These are phyloP conservation scores for Tetracladium maxilliforme DNA, from an alignment of 2,329 filamentous ascomycete genomes.

Conservation along the genomic window DNA sequence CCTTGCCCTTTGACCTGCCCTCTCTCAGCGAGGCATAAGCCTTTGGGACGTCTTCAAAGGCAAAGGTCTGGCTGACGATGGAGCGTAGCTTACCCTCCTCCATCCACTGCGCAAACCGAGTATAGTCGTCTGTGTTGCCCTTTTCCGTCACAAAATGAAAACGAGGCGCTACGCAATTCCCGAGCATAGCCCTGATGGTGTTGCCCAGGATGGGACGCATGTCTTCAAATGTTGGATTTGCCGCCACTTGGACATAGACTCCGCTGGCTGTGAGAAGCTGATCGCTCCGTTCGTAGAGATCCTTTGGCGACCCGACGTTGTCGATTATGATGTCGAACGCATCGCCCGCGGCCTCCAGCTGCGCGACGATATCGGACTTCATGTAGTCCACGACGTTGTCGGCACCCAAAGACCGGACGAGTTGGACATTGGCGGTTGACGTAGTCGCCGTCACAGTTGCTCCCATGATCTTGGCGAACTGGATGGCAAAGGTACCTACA, in stretches of 20 bases:
- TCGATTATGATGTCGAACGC: slow-evolving; percentile 2
- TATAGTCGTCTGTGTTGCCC: slow-evolving; percentile 30
- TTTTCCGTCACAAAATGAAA: slow-evolving; percentile 31
- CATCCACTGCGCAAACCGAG: slow-evolving; percentile 36
- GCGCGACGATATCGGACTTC: slow-evolving; percentile 4
- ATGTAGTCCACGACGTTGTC: slow-evolving; percentile 21
- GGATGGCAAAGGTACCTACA: slow-evolving; percentile 42
- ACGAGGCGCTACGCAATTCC: too few species aligned
- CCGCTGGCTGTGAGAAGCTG: slow-evolving; percentile 1
- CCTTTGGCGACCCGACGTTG: slow-evolving; percentile 1
- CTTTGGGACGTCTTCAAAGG: slow-evolving; percentile 37
- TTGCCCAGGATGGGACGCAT: too few species aligned
- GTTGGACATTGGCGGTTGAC: slow-evolving; percentile 37
- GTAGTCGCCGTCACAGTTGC: slow-evolving; percentile 44
- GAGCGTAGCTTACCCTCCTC: slow-evolving; percentile 39
- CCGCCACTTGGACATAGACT: slow-evolving; percentile 9
- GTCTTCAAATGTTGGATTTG: slow-evolving; percentile 1
- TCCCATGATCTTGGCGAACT: slow-evolving; percentile 45
- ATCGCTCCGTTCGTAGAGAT: slow-evolving; percentile 1
- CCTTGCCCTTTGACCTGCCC: slow-evolving; percentile 40
- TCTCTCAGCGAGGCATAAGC: slow-evolving; percentile 44
- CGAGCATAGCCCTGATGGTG: too few species aligned
- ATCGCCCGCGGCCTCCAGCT: slow-evolving; percentile 1
- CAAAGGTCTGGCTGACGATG: slow-evolving; percentile 37
- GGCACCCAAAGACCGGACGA: slow-evolving; percentile 43